phyloP scores from a whole-genome alignment of 768 basidiomycete species.

The Termitomyces sp. region DNA sequence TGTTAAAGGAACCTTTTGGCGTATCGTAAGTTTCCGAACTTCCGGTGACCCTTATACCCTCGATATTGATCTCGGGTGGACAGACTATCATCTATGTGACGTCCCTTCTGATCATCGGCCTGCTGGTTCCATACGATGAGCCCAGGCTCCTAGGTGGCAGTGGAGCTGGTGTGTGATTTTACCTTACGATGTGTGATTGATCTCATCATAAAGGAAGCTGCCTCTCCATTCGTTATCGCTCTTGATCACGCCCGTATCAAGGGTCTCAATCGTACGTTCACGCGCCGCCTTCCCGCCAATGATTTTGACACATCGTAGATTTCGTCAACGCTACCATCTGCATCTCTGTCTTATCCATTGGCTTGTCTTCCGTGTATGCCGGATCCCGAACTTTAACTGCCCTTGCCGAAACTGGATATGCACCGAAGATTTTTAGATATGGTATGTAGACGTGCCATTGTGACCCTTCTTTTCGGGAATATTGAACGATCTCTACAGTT shows the following conservation, averaged over 20 bases:
- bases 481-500: slow-evolving; percentile 16
- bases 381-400: slow-evolving; percentile 40
- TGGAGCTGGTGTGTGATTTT: slow-evolving; percentile 22
- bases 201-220: slow-evolving; percentile 15
- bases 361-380: slow-evolving; percentile 39
- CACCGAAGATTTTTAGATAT: slow-evolving; percentile 36
- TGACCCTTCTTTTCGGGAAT: neutral
- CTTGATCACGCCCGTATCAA: slow-evolving; percentile 32
- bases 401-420: slow-evolving; percentile 41
- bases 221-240: slow-evolving; percentile 41
- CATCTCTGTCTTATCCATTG: slow-evolving; percentile 40
- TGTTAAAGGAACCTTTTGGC: slow-evolving; percentile 45
- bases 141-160: slow-evolving; percentile 28
- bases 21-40: slow-evolving; percentile 27
- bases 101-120: slow-evolving; percentile 37
- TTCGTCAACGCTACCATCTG: slow-evolving; percentile 40
- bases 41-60: neutral
- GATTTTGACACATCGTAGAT: slow-evolving; percentile 12
- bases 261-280: slow-evolving; percentile 33
- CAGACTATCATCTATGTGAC: slow-evolving; percentile 40
- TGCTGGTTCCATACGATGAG: slow-evolving; percentile 31
- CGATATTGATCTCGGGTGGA: neutral
- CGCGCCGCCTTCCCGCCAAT: neutral
- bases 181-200: neutral
- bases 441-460: slow-evolving; percentile 11